A percentile compares a stretch with the other conserved stretches of the same genome.
These are phyloP conservation scores for rapeseed (Brassica napus) DNA, from an alignment of 345 rosid genomes.

Conservation along the genomic window DNA sequence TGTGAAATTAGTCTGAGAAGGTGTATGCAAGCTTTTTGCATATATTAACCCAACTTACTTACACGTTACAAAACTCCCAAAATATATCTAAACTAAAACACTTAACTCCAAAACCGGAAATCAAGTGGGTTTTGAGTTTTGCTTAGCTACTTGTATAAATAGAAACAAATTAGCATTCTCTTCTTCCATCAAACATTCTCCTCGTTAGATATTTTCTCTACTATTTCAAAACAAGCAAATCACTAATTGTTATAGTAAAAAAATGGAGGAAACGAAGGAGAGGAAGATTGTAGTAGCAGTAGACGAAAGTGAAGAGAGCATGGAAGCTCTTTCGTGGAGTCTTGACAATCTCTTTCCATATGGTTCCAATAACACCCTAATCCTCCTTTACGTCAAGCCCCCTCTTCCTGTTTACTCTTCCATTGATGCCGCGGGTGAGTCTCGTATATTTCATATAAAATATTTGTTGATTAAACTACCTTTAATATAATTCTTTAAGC, in stretches of 20 bases:
- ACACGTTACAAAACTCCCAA: not conserved
- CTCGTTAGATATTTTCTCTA: conserved; percentile 25
- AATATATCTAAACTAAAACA: not conserved
- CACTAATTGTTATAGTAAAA: not conserved
- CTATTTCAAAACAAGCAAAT: not conserved
- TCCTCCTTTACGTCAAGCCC: conserved; percentile 83
- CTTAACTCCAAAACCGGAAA: conserved; percentile 7
- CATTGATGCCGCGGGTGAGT: conserved; percentile 63
- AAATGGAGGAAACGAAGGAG: conserved; percentile 37
- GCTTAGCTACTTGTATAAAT: conserved; percentile 26
- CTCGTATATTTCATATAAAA: not conserved
- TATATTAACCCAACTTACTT: not conserved
- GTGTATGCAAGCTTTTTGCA: not conserved
- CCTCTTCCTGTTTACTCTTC: conserved; percentile 66
- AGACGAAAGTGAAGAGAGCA: conserved; percentile 91
- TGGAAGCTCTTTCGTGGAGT: conserved; percentile 90
- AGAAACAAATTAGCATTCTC: conserved; percentile 10
- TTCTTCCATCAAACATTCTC: not conserved
- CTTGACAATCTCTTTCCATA: conserved; percentile 55
- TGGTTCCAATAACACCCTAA: conserved; percentile 46
- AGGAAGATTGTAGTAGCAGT: conserved; percentile 76
- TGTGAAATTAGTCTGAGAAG: not conserved
- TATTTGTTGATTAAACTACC: not conserved
- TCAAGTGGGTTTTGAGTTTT: conserved; percentile 31
- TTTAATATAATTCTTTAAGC: not conserved